Conservation (phyloP, 176 grass and related monocot species). For the Oryza meyeriana region DNA sequence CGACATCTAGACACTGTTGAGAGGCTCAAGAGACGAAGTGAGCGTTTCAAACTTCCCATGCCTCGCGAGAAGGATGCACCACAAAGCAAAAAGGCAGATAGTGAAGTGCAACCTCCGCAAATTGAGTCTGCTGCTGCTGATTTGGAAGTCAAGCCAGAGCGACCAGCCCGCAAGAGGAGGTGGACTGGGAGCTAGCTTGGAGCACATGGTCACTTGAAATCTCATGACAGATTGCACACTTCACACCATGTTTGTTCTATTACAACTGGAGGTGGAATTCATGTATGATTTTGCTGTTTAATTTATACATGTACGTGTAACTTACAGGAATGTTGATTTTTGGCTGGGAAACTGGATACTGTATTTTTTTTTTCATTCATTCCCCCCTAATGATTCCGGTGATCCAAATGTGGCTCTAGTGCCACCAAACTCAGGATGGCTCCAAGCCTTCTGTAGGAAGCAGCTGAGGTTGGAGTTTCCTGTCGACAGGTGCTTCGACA, state of each 20-base stretch:
- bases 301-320: conserved; percentile 52
- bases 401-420: conserved; percentile 11
- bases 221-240: conserved; percentile 6
- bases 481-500: neutral
- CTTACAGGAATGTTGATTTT: conserved; percentile 40
- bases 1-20: conserved; percentile 91
- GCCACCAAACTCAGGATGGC: neutral
- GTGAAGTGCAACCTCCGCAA: conserved; percentile 51
- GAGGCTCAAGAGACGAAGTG: conserved; percentile 87
- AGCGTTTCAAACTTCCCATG: conserved; percentile 98
- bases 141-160: conserved; percentile 79
- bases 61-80: conserved; percentile 72
- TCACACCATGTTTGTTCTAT: conserved; percentile 21
- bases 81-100: conserved; percentile 53
- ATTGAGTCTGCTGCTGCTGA: conserved; percentile 54
- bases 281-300: conserved; percentile 56
- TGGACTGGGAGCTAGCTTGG: conserved; percentile 63
- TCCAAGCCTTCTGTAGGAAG: conserved; percentile 9
- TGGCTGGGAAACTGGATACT: conserved; percentile 49
- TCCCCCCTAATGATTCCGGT: conserved; percentile 4
- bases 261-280: conserved; percentile 33
- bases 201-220: conserved; percentile 8
- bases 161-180: conserved; percentile 89
- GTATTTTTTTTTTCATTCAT: conserved; percentile 11
- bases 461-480: conserved; percentile 17